These are phyloP conservation scores for Termitomyces sp. DNA, from an alignment of 768 basidiomycete genomes.

Conservation along the genomic window DNA sequence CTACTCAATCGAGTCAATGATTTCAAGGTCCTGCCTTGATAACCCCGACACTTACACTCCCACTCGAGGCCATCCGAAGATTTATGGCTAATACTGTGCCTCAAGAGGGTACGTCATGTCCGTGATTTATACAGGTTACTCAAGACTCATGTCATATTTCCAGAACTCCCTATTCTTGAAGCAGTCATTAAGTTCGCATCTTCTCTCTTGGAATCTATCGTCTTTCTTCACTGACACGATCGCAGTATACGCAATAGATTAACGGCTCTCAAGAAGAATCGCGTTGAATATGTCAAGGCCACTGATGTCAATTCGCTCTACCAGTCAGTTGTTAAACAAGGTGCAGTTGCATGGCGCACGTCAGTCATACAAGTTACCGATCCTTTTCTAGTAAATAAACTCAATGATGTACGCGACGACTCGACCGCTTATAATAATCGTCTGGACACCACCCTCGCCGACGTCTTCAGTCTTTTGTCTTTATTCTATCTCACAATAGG, in stretches of 20 bases:
- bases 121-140: slow-evolving; percentile 11
- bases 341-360: slow-evolving; percentile 29
- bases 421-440: slow-evolving; percentile 76
- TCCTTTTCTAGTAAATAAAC: slow-evolving; percentile 61
- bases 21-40: neutral
- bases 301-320: slow-evolving; percentile 93
- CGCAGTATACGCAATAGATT: slow-evolving; percentile 89
- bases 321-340: slow-evolving; percentile 90
- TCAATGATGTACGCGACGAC: slow-evolving; percentile 88
- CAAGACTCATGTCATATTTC: slow-evolving; percentile 16
- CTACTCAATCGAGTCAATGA: slow-evolving; percentile 1
- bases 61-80: slow-evolving; percentile 2
- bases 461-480: slow-evolving; percentile 93
- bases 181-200: slow-evolving; percentile 78
- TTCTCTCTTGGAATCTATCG: slow-evolving; percentile 11
- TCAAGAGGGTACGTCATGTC: slow-evolving; percentile 60
- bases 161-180: slow-evolving; percentile 92
- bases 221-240: slow-evolving; percentile 14
- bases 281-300: slow-evolving; percentile 87
- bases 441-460: slow-evolving; percentile 90
- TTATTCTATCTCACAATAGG: slow-evolving; percentile 98
- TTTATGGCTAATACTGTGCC: slow-evolving; percentile 67
- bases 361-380: neutral
- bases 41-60: neutral
- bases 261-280: slow-evolving; percentile 90